Percentiles rank a stretch among this genome's conserved stretches.
phyloP scores from a whole-genome alignment of 768 basidiomycete genomes.

The Termitomyces titanicus region DNA sequence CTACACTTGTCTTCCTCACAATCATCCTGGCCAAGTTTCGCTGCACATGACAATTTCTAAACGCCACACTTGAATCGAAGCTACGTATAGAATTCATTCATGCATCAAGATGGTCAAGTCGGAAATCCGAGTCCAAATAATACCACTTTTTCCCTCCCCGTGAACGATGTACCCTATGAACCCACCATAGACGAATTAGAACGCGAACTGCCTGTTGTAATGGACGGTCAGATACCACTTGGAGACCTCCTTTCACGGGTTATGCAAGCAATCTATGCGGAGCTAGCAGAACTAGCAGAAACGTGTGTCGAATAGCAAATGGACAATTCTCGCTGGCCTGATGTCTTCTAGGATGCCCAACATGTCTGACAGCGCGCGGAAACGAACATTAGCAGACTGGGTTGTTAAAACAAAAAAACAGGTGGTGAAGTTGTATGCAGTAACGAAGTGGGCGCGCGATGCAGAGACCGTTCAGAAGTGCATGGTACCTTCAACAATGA shows the following conservation, averaged over 20 bases:
- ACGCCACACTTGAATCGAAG: neutral
- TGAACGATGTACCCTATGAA: conserved; percentile 11
- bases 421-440: conserved; percentile 83
- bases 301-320: conserved; percentile 53
- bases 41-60: neutral
- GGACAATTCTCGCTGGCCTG: conserved; percentile 1
- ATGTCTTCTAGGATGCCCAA: conserved; percentile 57
- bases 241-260: conserved; percentile 74
- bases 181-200: conserved; percentile 57
- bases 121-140: neutral
- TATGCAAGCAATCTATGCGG: conserved; percentile 76
- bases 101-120: conserved; percentile 11
- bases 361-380: conserved; percentile 78
- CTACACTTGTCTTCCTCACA: neutral
- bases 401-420: conserved; percentile 90
- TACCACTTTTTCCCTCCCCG: neutral
- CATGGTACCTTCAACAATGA: conserved; percentile 49
- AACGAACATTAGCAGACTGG: conserved; percentile 82
- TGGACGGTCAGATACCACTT: conserved; percentile 71
- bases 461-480: conserved; percentile 81
- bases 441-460: conserved; percentile 85
- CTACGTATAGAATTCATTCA: neutral
- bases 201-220: conserved; percentile 67
- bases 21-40: neutral
- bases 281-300: conserved; percentile 80